Conservation (phyloP, 1,139 yeast species). For the Candida sp. region DNA sequence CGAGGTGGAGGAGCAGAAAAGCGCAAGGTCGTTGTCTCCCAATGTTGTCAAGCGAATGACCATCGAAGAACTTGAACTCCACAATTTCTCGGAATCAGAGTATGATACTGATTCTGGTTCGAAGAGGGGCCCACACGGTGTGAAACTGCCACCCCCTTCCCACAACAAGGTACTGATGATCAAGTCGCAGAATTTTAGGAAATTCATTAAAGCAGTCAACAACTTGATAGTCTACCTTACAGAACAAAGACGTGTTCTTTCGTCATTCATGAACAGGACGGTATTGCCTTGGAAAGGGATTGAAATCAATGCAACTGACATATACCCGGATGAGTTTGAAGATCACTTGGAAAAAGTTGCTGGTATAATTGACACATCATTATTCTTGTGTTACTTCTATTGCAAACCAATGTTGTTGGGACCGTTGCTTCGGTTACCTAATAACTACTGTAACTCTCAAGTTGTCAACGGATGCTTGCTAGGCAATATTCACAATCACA, state of each 20-base stretch:
- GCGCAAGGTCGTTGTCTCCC: conserved; percentile 17
- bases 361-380: conserved; percentile 72
- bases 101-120: conserved; percentile 34
- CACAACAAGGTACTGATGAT: conserved; percentile 15
- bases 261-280: conserved; percentile 39
- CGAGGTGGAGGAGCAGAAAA: conserved; percentile 1
- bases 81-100: conserved; percentile 13
- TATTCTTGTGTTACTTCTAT: conserved; percentile 74
- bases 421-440: conserved; percentile 74
- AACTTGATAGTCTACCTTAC: conserved; percentile 60
- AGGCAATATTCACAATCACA: conserved; percentile 28
- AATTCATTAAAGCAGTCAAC: conserved; percentile 50
- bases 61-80: conserved; percentile 26
- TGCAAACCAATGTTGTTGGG: conserved; percentile 78
- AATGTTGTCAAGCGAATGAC: conserved; percentile 33
- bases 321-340: conserved; percentile 28
- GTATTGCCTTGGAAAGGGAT: conserved; percentile 50
- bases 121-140: neutral
- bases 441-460: conserved; percentile 71
- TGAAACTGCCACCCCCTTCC: conserved; percentile 13
- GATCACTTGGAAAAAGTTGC: conserved; percentile 34
- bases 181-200: conserved; percentile 19
- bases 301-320: conserved; percentile 41
- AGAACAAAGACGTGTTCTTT: conserved; percentile 55
- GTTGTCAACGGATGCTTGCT: conserved; percentile 62